Percentiles rank a stretch among this genome's conserved stretches.
Evolutionary conservation across 2,329 filamentous ascomycete species (phyloP).

Genomic region (Colletotrichum musae): DNA sequence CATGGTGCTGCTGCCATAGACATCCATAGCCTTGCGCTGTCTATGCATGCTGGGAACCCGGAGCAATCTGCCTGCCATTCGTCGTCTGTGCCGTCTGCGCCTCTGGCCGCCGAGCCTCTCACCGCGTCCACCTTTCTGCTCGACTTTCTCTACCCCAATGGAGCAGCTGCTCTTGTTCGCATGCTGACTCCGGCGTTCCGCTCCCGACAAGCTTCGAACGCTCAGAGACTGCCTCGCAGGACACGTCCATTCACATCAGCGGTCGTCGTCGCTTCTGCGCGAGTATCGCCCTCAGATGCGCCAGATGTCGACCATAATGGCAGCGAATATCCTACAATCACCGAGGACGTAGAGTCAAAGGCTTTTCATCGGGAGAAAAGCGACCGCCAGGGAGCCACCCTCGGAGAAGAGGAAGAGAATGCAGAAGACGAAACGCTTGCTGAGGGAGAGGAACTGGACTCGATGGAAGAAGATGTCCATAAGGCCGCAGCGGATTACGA

Average conservation of each 20-base stretch:
- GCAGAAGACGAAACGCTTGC: not conserved
- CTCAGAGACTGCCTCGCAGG: conserved; percentile 33
- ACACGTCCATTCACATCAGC: conserved; percentile 47
- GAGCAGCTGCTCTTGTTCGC: conserved; percentile 59
- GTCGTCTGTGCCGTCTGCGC: conserved; percentile 44
- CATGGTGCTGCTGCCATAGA: conserved; percentile 67
- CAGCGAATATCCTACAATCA: not conserved
- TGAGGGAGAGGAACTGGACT: not conserved
- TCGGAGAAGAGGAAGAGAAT: not conserved
- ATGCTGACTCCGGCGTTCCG: conserved; percentile 46
- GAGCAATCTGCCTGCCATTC: conserved; percentile 43
- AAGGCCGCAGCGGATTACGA: not conserved
- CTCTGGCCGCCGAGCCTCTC: conserved; percentile 49
- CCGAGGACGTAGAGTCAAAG: not conserved
- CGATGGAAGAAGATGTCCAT: not conserved
- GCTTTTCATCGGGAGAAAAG: not conserved
- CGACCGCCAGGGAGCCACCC: not conserved
- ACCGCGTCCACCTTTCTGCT: conserved; percentile 65
- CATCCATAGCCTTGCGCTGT: conserved; percentile 55
- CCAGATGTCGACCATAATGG: not conserved
- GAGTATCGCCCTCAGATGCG: conserved; percentile 7
- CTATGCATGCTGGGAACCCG: conserved; percentile 45
- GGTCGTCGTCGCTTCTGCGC: conserved; percentile 17
- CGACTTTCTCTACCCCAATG: conserved; percentile 70
- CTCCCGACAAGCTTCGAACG: conserved; percentile 40